Percentiles rank a stretch among this genome's conserved stretches.
These are phyloP conservation scores for Bothriochloa decipiens DNA, from an alignment of 176 grass and related monocot species.

Conservation along the genomic window DNA sequence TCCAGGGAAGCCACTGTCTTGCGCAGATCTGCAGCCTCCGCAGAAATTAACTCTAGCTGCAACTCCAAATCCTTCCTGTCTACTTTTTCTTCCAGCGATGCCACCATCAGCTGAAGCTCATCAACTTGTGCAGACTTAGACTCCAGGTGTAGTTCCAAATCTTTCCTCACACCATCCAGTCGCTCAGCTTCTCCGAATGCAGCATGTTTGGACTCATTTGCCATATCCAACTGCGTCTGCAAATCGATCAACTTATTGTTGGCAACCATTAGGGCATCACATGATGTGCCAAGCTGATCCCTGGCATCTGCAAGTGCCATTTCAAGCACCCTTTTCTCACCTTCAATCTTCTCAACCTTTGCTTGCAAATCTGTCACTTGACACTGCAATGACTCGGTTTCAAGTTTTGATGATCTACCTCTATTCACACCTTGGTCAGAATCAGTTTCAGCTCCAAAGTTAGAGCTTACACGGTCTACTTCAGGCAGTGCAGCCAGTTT, in stretches of 20 bases:
- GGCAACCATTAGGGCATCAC: slow-evolving; percentile 49
- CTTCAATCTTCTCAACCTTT: slow-evolving; percentile 62
- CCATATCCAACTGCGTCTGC: slow-evolving; percentile 64
- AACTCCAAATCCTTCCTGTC: slow-evolving; percentile 59
- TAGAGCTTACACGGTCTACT: slow-evolving; percentile 45
- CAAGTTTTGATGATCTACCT: slow-evolving; percentile 40
- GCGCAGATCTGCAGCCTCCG: slow-evolving; percentile 54
- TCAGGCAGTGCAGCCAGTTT: slow-evolving; percentile 76
- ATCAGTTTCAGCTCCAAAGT: slow-evolving; percentile 56
- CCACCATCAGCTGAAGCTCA: slow-evolving; percentile 51
- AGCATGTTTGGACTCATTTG: slow-evolving; percentile 54
- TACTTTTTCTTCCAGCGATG: slow-evolving; percentile 52
- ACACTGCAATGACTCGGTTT: slow-evolving; percentile 52
- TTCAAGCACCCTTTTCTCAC: slow-evolving; percentile 69
- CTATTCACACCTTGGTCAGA: slow-evolving; percentile 47
- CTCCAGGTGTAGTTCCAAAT: slow-evolving; percentile 58
- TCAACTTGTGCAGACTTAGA: slow-evolving; percentile 53
- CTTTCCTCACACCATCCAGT: slow-evolving; percentile 56
- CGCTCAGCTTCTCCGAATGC: slow-evolving; percentile 49
- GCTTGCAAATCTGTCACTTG: slow-evolving; percentile 46
- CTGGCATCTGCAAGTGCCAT: slow-evolving; percentile 60
- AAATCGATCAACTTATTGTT: slow-evolving; percentile 67
- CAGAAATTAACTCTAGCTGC: slow-evolving; percentile 58
- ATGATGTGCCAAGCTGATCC: slow-evolving; percentile 55
- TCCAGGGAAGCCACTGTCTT: slow-evolving; percentile 58